phyloP scores from a whole-genome alignment of 2,329 filamentous ascomycete species.

The Fusarium xylarioides region DNA sequence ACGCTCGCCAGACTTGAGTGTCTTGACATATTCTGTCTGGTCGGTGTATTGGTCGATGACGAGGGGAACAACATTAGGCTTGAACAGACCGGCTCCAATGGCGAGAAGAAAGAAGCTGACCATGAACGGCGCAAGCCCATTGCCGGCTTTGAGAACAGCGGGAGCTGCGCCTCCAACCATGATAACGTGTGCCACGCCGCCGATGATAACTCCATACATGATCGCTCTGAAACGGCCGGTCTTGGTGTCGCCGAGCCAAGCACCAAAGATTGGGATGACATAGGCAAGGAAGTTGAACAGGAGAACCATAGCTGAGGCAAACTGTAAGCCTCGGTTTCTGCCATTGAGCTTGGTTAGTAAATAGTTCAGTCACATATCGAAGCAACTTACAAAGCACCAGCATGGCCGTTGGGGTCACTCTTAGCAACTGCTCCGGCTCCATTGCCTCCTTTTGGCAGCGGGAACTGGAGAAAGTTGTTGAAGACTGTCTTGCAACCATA shows the following conservation, averaged over 20 bases:
- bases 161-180: slow-evolving; percentile 68
- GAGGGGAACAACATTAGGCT: slow-evolving; percentile 70
- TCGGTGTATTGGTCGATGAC: slow-evolving; percentile 72
- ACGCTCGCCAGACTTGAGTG: slow-evolving; percentile 64
- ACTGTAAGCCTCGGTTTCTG: neutral
- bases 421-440: neutral
- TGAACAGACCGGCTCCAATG: neutral
- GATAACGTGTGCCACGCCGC: slow-evolving; percentile 74
- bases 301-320: neutral
- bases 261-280: neutral
- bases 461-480: slow-evolving; percentile 68
- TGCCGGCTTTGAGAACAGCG: slow-evolving; percentile 54
- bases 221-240: neutral
- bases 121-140: slow-evolving; percentile 64
- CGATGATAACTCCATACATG: slow-evolving; percentile 72
- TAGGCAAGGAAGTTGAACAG: neutral
- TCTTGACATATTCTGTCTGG: slow-evolving; percentile 51
- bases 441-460: slow-evolving; percentile 47
- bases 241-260: neutral
- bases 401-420: neutral
- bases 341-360: neutral
- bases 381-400: neutral
- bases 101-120: slow-evolving; percentile 61
- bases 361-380: neutral
- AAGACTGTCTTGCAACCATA: slow-evolving; percentile 65